A percentile compares a stretch with the other conserved stretches of the same genome.
Evolutionary conservation across 768 basidiomycete genomes (phyloP).

Genomic region (Leccinum sublutescens): DNA sequence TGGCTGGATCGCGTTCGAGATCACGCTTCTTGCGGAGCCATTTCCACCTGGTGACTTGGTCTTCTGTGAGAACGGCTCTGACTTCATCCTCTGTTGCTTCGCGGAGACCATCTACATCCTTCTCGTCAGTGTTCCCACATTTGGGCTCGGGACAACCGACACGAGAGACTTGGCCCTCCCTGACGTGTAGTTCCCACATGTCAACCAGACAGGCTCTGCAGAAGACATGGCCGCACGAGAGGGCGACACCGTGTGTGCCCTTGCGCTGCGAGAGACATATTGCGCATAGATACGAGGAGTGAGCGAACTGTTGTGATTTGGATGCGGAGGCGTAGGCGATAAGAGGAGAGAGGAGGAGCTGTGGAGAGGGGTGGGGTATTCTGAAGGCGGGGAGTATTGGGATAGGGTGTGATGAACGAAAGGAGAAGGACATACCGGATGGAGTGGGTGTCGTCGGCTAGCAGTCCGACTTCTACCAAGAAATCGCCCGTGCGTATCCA

Average conservation of each 20-base stretch:
- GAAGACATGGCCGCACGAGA: conserved; percentile 77
- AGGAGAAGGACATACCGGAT: conserved; percentile 33
- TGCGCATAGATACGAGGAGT: conserved; percentile 65
- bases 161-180: conserved; percentile 70
- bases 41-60: conserved; percentile 68
- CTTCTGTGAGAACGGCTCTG: conserved; percentile 62
- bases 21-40: conserved; percentile 72
- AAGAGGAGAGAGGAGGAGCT: conserved; percentile 48
- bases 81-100: conserved; percentile 73
- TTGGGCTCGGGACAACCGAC: conserved; percentile 81
- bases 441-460: conserved; percentile 31
- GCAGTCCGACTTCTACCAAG: conserved; percentile 45
- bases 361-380: conserved; percentile 57
- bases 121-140: conserved; percentile 58
- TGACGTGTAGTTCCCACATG: conserved; percentile 81
- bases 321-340: conserved; percentile 46
- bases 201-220: conserved; percentile 77
- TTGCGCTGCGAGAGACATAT: conserved; percentile 76
- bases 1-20: conserved; percentile 76
- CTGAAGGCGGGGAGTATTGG: conserved; percentile 4
- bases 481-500: conserved; percentile 68
- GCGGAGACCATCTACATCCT: conserved; percentile 28
- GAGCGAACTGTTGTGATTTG: conserved; percentile 54
- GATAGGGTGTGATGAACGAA: conserved; percentile 20
- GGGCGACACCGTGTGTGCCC: conserved; percentile 69